These are phyloP conservation scores for Limnanthes douglasii DNA, from an alignment of 345 rosid species.

Conservation along the genomic window DNA sequence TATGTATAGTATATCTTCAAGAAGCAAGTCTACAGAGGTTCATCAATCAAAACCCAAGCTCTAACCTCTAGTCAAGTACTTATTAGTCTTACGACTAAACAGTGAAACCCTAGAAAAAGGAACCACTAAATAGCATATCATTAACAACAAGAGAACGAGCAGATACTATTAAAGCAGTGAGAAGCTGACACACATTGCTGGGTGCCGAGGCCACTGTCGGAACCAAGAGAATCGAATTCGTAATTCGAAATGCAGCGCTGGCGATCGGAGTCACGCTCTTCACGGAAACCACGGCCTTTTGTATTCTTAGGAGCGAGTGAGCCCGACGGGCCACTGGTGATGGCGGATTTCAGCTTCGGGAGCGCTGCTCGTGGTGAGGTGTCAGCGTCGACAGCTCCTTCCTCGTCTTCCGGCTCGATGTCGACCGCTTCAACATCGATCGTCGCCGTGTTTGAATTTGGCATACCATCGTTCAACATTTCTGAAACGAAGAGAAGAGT, in stretches of 20 bases:
- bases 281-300: conserved; percentile 87
- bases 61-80: too few species aligned
- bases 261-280: conserved; percentile 57
- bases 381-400: conserved; percentile 30
- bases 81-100: too few species aligned
- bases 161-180: too few species aligned
- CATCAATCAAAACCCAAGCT: too few species aligned
- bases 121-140: neutral
- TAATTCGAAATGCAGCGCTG: conserved; percentile 56
- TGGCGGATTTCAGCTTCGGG: conserved; percentile 72
- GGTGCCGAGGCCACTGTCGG: conserved; percentile 79
- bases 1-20: too few species aligned
- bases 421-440: conserved; percentile 79
- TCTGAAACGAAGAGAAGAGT: too few species aligned
- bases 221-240: conserved; percentile 75
- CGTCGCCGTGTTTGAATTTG: too few species aligned
- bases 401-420: conserved; percentile 97
- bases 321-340: conserved; percentile 48
- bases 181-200: conserved; percentile 59
- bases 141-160: neutral
- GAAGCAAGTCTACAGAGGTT: too few species aligned
- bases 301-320: conserved; percentile 51
- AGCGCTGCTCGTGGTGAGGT: conserved; percentile 52
- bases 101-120: conserved; percentile 11
- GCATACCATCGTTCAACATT: too few species aligned